Base-by-base conservation (phyloP, 805 yeast genomes). In the Teunomyces atbi region DNA sequence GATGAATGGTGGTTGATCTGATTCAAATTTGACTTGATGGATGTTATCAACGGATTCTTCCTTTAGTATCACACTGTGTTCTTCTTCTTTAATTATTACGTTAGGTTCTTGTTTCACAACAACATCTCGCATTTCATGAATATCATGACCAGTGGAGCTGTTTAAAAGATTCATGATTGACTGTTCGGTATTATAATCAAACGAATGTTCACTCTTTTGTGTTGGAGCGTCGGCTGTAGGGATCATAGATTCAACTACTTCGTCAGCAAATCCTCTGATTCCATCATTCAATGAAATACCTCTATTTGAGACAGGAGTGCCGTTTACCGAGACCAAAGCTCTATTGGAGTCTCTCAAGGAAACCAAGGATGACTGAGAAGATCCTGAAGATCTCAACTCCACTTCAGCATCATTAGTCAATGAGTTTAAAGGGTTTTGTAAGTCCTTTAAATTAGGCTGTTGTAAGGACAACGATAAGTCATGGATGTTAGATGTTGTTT, bases 341-440 rank as follows among this genome's bases (percentile, higher is more conserved):
- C 73, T 52, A 46, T 67, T 66, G 27, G 52, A 52, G 16, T 65
- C 69, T 39, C 52, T 45, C 30, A 68, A 56, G 10, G 71, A 65
- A 47, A 65, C 71, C 42, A 68, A 58, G 4, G 76, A 72, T 2
- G 74, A 68, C 51, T 69, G 74, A 3, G 76, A 70, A 6, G 74
- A 66, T 27, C 71, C 72, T 15, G 65, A 60, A 5, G 65, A 60
- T 43, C 55, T 58, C 37, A 65, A 46, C 38, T 59, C 42, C 55
- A 61, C 45, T 52, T 59, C 54, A 21, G 60, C 55, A 6, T 64
- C 45, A 29, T 59, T 57, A 3, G 60, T 49, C 18, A 71, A 58
- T 1, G 69, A 65, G 41, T 60, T 53, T 35, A 70, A 56, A 2
- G 74, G 75, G 48, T 64, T 62, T 33, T 66, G 69, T 12, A 62